These are phyloP conservation scores for Boletus reticulatus DNA, from an alignment of 768 basidiomycete species.

Conservation along the genomic window DNA sequence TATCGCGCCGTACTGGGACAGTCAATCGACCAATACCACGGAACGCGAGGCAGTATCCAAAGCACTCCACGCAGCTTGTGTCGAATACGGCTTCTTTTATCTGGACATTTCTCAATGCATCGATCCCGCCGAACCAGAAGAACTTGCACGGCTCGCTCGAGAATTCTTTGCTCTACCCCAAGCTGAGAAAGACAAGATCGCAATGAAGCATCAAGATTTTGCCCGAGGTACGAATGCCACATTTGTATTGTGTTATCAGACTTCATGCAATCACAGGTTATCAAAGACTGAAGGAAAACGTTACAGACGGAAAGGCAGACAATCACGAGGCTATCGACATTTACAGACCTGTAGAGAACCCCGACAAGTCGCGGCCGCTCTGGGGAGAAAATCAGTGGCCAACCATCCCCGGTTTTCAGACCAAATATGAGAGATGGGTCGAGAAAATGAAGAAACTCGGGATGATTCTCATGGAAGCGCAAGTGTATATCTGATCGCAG, in stretches of 20 bases:
- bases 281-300: constrained; percentile 75
- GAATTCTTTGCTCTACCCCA: constrained; percentile 73
- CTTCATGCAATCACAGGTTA: constrained; percentile 53
- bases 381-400: constrained; percentile 94
- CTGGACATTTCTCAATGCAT: constrained; percentile 65
- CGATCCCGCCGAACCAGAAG: constrained; percentile 56
- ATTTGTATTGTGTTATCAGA: not conserved
- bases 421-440: constrained; percentile 71
- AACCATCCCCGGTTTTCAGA: constrained; percentile 48
- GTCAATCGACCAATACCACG: constrained; percentile 26
- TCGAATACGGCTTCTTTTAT: constrained; percentile 89
- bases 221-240: constrained; percentile 59
- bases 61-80: constrained; percentile 69
- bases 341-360: constrained; percentile 67
- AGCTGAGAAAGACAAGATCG: constrained; percentile 76
- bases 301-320: constrained; percentile 82
- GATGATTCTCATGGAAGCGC: constrained; percentile 84
- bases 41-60: constrained; percentile 47
- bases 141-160: constrained; percentile 60
- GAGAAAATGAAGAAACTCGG: constrained; percentile 86
- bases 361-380: constrained; percentile 67
- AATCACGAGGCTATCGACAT: constrained; percentile 86
- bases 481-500: constrained; percentile 27
- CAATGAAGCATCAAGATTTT: constrained; percentile 63
- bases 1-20: constrained; percentile 60